These are phyloP conservation scores for Centella asiatica DNA, from an alignment of 129 eudicot species.

Conservation along the genomic window DNA sequence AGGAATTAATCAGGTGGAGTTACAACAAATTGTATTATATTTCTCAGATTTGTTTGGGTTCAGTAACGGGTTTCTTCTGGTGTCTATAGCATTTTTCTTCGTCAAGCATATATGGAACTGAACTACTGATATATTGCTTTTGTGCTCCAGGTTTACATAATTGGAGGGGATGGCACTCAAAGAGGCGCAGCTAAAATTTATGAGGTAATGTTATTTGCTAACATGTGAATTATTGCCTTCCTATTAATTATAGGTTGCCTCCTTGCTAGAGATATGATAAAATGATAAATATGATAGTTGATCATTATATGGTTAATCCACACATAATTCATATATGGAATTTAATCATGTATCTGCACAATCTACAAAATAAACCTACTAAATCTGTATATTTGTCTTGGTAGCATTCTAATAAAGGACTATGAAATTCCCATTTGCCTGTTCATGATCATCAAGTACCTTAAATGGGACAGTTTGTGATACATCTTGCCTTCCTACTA, in stretches of 20 bases:
- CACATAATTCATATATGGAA: neutral
- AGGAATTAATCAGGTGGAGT: constrained; percentile 72
- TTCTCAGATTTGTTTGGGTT: neutral
- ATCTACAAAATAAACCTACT: neutral
- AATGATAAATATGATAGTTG: too few relatives aligned
- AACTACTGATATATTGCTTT: constrained; percentile 12
- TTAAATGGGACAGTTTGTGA: neutral
- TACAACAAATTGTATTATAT: neutral
- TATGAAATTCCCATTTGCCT: too few relatives aligned
- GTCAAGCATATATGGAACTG: neutral
- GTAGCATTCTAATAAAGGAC: too few relatives aligned
- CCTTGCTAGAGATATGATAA: too few relatives aligned
- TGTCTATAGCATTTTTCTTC: constrained; percentile 2
- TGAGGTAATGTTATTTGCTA: constrained; percentile 39
- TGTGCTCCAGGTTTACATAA: constrained; percentile 59
- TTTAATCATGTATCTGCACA: neutral
- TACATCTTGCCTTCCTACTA: too few relatives aligned
- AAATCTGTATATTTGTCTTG: too few relatives aligned
- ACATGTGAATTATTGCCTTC: too few relatives aligned
- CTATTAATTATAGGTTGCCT: too few relatives aligned
- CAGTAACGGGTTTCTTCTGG: constrained; percentile 7
- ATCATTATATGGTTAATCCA: too few relatives aligned
- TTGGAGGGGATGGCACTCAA: constrained; percentile 90
- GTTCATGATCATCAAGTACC: neutral
- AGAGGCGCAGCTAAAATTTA: constrained; percentile 82